Evolutionary conservation across 257 asterid species (phyloP).

Genomic region (Paulownia fortunei): DNA sequence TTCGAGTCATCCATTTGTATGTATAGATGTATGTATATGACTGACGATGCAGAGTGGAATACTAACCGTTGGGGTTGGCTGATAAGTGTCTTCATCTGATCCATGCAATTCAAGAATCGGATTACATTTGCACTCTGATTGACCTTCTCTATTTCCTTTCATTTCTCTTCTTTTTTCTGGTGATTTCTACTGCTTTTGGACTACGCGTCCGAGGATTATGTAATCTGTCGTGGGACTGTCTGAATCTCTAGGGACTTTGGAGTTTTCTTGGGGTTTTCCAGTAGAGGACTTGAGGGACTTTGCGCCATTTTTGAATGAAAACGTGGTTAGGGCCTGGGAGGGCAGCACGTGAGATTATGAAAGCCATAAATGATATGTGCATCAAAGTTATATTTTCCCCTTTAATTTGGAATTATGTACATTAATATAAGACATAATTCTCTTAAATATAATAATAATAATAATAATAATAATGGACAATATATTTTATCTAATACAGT

Average conservation of each 20-base stretch:
- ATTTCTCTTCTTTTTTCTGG: background rate
- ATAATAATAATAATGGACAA: no score
- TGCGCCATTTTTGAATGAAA: no score
- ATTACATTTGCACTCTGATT: background rate
- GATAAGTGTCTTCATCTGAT: background rate
- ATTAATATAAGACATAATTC: no score
- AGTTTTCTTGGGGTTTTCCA: background rate
- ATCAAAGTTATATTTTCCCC: no score
- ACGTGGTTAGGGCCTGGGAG: no score
- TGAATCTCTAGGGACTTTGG: background rate
- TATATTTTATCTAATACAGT: no score
- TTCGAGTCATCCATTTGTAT: background rate
- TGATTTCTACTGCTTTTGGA: background rate
- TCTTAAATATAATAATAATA: no score
- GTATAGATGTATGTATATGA: background rate
- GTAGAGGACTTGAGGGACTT: background rate
- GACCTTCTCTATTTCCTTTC: background rate
- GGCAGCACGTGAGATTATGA: no score
- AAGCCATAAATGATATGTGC: no score
- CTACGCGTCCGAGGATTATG: background rate
- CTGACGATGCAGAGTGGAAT: background rate
- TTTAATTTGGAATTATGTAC: no score
- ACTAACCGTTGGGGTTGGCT: background rate
- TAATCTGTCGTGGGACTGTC: background rate
- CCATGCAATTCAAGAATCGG: background rate